Conservation (phyloP, 495 filamentous ascomycete genomes). For the Penicillium herquei region DNA sequence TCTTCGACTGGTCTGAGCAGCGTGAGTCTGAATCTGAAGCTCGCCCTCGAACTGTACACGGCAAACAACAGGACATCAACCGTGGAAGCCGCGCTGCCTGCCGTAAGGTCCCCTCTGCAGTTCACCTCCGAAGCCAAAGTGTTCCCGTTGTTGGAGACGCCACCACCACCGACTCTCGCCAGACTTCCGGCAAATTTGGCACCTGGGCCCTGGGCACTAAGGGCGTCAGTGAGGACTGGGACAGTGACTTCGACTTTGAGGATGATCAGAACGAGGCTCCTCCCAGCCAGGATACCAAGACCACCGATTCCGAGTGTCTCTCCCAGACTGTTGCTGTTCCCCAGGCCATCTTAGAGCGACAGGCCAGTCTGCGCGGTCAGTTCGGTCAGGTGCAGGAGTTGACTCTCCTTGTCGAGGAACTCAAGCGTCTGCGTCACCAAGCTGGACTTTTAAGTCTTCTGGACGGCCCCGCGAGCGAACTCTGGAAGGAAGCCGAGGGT, state of each 20-base stretch:
- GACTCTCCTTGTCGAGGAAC: constrained; percentile 75
- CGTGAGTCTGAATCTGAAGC: constrained; percentile 53
- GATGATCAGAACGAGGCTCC: constrained; percentile 42
- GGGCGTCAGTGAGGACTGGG: constrained; percentile 79
- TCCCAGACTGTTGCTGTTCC: constrained; percentile 68
- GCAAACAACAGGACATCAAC: constrained; percentile 72
- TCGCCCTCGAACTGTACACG: constrained; percentile 86
- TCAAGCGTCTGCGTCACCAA: constrained; percentile 64
- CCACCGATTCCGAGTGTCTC: constrained; percentile 13
- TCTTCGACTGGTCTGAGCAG: constrained; percentile 89
- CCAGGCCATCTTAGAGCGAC: constrained; percentile 75
- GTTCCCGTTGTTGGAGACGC: constrained; percentile 80
- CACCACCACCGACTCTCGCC: constrained; percentile 51
- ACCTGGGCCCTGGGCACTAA: constrained; percentile 87
- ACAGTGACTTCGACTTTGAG: constrained; percentile 79
- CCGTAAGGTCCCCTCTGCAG: constrained; percentile 70
- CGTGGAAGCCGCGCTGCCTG: constrained; percentile 72
- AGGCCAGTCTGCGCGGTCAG: constrained; percentile 81
- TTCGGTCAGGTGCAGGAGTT: constrained; percentile 85
- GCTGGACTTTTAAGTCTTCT: constrained; percentile 66
- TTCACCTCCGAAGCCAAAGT: constrained; percentile 91
- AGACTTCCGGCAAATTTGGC: constrained; percentile 75
- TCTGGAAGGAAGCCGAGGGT: constrained; percentile 85
- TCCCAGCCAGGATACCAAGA: constrained; percentile 25
- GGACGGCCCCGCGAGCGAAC: constrained; percentile 55